phyloP scores from a whole-genome alignment of 345 rosid species.

The Laguncularia racemosa region DNA sequence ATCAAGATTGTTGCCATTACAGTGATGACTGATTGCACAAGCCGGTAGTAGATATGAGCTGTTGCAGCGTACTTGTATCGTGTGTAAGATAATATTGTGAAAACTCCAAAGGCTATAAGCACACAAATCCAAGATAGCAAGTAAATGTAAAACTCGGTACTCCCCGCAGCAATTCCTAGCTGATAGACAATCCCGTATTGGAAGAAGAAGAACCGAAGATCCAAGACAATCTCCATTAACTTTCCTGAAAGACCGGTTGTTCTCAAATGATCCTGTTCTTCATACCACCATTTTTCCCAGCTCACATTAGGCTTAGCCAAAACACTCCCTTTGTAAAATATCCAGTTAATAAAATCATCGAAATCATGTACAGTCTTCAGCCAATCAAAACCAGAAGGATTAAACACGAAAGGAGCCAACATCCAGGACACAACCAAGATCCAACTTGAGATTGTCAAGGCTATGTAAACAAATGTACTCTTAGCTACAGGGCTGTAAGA shows the following conservation, averaged over 20 bases:
- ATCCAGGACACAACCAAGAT: conserved; percentile 10
- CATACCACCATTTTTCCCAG: conserved; percentile 16
- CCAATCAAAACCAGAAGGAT: conserved; percentile 14
- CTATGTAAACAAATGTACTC: conserved; percentile 6
- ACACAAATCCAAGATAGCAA: conserved; percentile 9
- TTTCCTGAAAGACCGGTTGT: conserved; percentile 11
- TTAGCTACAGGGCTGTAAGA: conserved; percentile 2
- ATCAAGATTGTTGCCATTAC: neutral
- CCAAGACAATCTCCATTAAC: conserved; percentile 3
- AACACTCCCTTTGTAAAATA: neutral
- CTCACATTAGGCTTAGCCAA: conserved; percentile 3
- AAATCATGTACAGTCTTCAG: conserved; percentile 11
- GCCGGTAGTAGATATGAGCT: conserved; percentile 12
- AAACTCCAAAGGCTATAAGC: neutral
- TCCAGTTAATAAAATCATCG: conserved; percentile 13
- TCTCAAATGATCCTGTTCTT: conserved; percentile 9
- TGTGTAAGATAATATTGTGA: neutral
- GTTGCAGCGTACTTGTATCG: conserved; percentile 5
- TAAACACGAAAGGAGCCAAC: conserved; percentile 10
- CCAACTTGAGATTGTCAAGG: conserved; percentile 11
- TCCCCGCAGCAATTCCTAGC: conserved; percentile 5
- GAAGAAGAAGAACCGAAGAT: conserved; percentile 14
- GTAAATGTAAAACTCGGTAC: conserved; percentile 6
- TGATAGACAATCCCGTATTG: conserved; percentile 10
- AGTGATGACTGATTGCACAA: neutral